Evolutionary conservation across 2,329 filamentous ascomycete genomes (phyloP), one percentile per base, ranked within the genome.

Genomic region (Aureobasidium mangrovei): DNA sequence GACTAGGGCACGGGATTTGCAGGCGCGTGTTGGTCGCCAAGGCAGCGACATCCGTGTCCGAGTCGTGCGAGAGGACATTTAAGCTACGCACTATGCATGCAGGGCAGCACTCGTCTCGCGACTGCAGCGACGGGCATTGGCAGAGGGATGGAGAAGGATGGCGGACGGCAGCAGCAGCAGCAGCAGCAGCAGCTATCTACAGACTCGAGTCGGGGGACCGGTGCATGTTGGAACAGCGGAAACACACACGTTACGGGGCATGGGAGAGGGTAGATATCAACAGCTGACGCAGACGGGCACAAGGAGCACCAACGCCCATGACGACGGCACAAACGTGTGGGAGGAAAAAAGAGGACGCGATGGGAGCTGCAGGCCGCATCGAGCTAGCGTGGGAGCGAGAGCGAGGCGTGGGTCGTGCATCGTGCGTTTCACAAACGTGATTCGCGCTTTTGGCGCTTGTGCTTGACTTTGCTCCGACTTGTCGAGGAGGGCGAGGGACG

Each of bases 351-450:
- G 18, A 18, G 18, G 18, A 18, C 18, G 18, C 18, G 18, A 18
- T 18, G 18, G 18, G 18, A 18, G 18, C 18, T 18, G 18, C 18
- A 18, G 18, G 18, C 18, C 18, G 18, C 18, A 18, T 18, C 18
- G 18, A 18, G 18, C 18, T 18, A 18, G 18, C 18, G 18, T 1
- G 18, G 18, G 18, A 1, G 18, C 18, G 18, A 18, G 18, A 18
- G 18, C 18, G 18, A 18, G 18, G 18, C 18, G 46, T 49, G 46
- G 36, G 46, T 47, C 45, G 45, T 46, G 43, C 45, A 32, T 47
- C 45, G 45, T 49, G 46, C 46, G 46, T 49, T 49, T 49, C 46
- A 39, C 36, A 47, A 47, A 47, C 45, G 45, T 47, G 45, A 47
- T 47, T 47, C 45, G 45, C 45, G 45, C 45, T 40, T 49, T 49